Evolutionary conservation across 495 filamentous ascomycete genomes (phyloP), one percentile per base, ranked within the genome.

Genomic region (Trichoderma orchidacearum): DNA sequence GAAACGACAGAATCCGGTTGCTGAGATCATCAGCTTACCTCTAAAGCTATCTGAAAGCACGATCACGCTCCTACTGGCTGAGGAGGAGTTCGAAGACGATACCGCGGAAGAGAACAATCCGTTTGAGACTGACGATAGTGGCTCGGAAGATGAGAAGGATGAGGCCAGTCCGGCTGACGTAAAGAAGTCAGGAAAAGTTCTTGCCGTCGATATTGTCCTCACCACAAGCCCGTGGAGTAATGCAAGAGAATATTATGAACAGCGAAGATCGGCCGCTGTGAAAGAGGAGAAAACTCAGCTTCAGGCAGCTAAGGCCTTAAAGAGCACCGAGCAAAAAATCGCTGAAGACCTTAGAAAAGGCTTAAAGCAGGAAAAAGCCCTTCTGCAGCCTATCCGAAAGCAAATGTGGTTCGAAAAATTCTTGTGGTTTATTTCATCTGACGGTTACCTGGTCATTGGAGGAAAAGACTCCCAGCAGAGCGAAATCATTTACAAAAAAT

Each of bases 331-430:
- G 62, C 82, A 84, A 64, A 98, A 97, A 71, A 86, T 97, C 23
- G 76, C 78, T 9, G 80, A 85, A 9, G 89, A 95, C 64, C 75
- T 97, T 5, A 93, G 87, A 70, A 87, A 87, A 61, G 84, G 81
- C 0, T 69, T 98, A 51, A 94, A 94, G 69, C 86, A 92, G 61
- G 93, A 98, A 68, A 98, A 97, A 65, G 83, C 89, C 25, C 70
- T 95, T 17, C 74, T 97, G 2, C 85, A 89, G 53, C 90, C 86
- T 13, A 83, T 95, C 12, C 75, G 93, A 35, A 85, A 82, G 59
- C 83, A 81, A 51, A 78, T 89, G 61, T 98, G 93, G 91, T 96
- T 97, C 63, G 93, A 98, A 62, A 98, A 97, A 64, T 98, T 95
- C 61, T 68, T 80, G 15, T 96, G 86, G 73, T 98, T 98, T 73